Conservation (phyloP, 129 eudicot species). For the Erigeron canadensis region DNA sequence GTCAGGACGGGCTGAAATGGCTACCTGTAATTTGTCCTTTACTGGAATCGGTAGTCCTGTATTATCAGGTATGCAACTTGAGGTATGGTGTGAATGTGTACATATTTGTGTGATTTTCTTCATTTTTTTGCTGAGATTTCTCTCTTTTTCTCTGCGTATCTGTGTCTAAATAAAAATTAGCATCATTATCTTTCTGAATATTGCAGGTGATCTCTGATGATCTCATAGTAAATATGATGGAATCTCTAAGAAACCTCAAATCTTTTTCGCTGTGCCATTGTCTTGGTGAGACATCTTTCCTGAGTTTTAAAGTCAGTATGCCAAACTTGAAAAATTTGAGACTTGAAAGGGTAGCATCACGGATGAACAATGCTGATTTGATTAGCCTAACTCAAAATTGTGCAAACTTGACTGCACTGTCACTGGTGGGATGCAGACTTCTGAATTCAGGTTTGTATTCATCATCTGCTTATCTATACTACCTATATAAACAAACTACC, state of each 20-base stretch:
- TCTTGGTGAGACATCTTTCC: slow-evolving; percentile 73
- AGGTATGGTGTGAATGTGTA: not conserved
- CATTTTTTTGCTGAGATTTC: not conserved
- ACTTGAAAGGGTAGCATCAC: slow-evolving; percentile 86
- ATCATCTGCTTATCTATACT: not conserved
- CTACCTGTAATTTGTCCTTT: slow-evolving; percentile 61
- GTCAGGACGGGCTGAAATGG: slow-evolving; percentile 57
- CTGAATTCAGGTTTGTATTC: slow-evolving; percentile 64
- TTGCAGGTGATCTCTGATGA: slow-evolving; percentile 76
- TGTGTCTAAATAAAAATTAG: not conserved
- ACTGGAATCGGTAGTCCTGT: slow-evolving; percentile 62
- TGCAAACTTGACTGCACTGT: slow-evolving; percentile 53
- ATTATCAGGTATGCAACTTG: slow-evolving; percentile 67
- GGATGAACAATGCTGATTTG: slow-evolving; percentile 81
- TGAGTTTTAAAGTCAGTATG: slow-evolving; percentile 44
- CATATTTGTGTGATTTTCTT: not conserved
- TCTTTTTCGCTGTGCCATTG: slow-evolving; percentile 68
- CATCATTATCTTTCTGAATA: not conserved
- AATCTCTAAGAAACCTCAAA: slow-evolving; percentile 50
- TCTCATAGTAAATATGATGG: slow-evolving; percentile 38
- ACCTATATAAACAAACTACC: no score
- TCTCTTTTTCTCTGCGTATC: not conserved
- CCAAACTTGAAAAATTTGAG: slow-evolving; percentile 68
- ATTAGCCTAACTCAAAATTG: slow-evolving; percentile 53
- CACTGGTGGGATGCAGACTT: slow-evolving; percentile 72